phyloP scores from a whole-genome alignment of 768 basidiomycete genomes.

The Favolaschia claudopus region DNA sequence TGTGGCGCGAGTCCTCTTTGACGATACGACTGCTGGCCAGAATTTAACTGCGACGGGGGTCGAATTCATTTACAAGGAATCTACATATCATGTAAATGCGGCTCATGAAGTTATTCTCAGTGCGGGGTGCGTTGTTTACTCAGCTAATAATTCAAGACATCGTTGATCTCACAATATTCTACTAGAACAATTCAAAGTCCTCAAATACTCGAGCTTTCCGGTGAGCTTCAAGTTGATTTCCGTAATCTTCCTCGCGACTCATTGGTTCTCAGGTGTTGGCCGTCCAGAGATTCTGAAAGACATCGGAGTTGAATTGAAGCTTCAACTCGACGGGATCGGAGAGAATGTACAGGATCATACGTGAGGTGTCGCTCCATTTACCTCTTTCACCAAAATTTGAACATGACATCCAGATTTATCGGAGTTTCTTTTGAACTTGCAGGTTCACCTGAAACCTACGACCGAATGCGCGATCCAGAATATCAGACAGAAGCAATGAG shows the following conservation, averaged over 20 bases:
- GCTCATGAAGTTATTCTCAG: slow-evolving; percentile 59
- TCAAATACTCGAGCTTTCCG: slow-evolving; percentile 9
- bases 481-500: slow-evolving; percentile 36
- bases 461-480: slow-evolving; percentile 37
- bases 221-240: too few species aligned
- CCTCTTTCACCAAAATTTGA: neutral
- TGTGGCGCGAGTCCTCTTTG: slow-evolving; percentile 37
- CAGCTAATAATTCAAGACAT: too few species aligned
- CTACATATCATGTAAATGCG: slow-evolving; percentile 44
- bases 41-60: slow-evolving; percentile 53
- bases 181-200: neutral
- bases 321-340: slow-evolving; percentile 51
- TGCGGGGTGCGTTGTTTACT: slow-evolving; percentile 41
- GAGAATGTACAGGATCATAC: slow-evolving; percentile 63
- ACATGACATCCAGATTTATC: neutral
- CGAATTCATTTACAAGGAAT: slow-evolving; percentile 45
- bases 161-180: too few species aligned
- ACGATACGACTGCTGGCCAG: slow-evolving; percentile 15
- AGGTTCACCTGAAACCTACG: slow-evolving; percentile 32
- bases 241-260: neutral
- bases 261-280: neutral
- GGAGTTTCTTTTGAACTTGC: slow-evolving; percentile 11
- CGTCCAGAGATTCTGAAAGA: slow-evolving; percentile 39
- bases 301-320: slow-evolving; percentile 44
- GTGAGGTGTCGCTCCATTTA: neutral